These are phyloP conservation scores for Phaeosphaeria sp. DNA, from an alignment of 2,329 filamentous ascomycete species.

Conservation along the genomic window DNA sequence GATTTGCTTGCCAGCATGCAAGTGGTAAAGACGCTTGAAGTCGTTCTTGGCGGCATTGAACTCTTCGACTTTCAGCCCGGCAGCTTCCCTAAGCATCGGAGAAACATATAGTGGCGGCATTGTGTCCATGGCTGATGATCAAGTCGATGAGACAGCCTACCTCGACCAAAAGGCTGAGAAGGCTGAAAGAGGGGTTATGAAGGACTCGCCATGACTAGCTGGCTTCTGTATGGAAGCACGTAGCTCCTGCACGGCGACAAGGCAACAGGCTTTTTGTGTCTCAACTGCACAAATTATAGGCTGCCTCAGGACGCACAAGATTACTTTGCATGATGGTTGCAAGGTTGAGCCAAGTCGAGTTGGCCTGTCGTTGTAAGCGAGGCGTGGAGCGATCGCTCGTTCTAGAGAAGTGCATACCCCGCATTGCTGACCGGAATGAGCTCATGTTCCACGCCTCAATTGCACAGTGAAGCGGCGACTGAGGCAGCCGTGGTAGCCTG, in stretches of 20 bases:
- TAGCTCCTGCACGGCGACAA: conserved; percentile 13
- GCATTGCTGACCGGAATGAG: conserved; percentile 4
- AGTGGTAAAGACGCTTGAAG: conserved; percentile 57
- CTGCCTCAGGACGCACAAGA: conserved; percentile 12
- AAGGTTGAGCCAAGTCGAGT: conserved; percentile 6
- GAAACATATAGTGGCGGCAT: conserved; percentile 18
- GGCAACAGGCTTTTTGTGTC: conserved; percentile 5
- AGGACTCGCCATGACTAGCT: background rate
- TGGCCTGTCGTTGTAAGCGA: conserved; percentile 8
- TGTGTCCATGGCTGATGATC: conserved; percentile 5
- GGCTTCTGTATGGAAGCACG: conserved; percentile 9
- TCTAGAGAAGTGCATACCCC: background rate
- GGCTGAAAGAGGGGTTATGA: conserved; percentile 11
- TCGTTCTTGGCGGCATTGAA: conserved; percentile 59
- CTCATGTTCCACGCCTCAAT: background rate
- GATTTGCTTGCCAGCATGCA: conserved; percentile 30
- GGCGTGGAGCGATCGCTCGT: background rate
- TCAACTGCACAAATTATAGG: conserved; percentile 4
- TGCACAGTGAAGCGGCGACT: background rate
- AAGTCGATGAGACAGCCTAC: background rate
- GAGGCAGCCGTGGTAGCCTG: background rate
- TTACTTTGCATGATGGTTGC: conserved; percentile 18
- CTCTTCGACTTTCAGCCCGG: conserved; percentile 60
- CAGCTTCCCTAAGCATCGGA: conserved; percentile 26
- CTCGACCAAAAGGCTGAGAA: background rate